These are phyloP conservation scores for Guadua angustifolia DNA, from an alignment of 176 grass and related monocot species.

Conservation along the genomic window DNA sequence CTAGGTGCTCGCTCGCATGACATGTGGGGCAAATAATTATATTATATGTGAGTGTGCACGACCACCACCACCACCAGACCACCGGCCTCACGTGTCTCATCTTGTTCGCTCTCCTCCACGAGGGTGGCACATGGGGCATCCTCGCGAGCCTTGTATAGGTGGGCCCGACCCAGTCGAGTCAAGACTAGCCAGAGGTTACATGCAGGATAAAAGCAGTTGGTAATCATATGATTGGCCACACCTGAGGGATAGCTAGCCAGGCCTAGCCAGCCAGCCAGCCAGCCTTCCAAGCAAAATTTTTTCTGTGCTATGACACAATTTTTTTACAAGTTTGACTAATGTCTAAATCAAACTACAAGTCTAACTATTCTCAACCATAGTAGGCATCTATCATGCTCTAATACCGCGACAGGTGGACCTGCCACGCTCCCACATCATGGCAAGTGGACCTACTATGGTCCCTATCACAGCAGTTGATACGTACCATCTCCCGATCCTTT, in stretches of 20 bases:
- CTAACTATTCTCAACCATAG: no score
- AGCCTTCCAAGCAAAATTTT: no score
- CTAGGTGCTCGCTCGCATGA: not conserved
- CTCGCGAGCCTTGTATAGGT: constrained; percentile 35
- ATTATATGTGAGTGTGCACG: not conserved
- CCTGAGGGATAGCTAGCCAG: constrained; percentile 44
- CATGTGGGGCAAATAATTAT: constrained; percentile 30
- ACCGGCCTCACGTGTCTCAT: not conserved
- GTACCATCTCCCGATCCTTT: no score
- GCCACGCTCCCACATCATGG: no score
- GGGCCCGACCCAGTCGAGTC: constrained; percentile 21
- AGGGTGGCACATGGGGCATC: constrained; percentile 48
- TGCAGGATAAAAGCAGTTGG: not conserved
- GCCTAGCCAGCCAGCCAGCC: no score
- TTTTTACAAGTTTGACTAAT: no score
- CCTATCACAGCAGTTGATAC: no score
- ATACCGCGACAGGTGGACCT: no score
- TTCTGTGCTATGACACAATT: no score
- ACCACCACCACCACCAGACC: not conserved
- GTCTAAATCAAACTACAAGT: no score
- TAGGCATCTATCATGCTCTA: no score
- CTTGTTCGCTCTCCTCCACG: constrained; percentile 6
- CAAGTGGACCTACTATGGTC: no score
- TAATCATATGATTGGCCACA: constrained; percentile 46
- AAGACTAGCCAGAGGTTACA: not conserved